phyloP scores from a whole-genome alignment of 75 land plant genomes.

The Pinus tabuliformis region DNA sequence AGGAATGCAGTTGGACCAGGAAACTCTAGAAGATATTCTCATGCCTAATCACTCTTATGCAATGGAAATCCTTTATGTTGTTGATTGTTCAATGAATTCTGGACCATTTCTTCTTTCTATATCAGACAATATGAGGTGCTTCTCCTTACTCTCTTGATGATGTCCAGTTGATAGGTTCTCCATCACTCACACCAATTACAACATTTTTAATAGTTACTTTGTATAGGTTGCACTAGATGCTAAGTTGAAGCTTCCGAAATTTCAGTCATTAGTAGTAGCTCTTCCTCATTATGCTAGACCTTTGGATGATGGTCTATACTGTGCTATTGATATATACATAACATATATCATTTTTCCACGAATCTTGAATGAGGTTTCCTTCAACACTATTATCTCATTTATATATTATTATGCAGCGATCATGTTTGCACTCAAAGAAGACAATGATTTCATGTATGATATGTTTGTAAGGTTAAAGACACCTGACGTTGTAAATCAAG shows the following conservation, averaged over 20 bases:
- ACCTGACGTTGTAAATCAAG: too few relatives aligned
- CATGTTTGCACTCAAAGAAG: too few relatives aligned
- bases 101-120: slow-evolving; percentile 62
- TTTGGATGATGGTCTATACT: slow-evolving; percentile 83
- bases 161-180: slow-evolving; percentile 42
- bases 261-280: slow-evolving; percentile 74
- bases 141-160: slow-evolving; percentile 48
- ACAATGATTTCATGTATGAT: too few relatives aligned
- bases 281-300: slow-evolving; percentile 90
- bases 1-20: slow-evolving; percentile 87
- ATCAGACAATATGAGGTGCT: slow-evolving; percentile 41
- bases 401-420: too few relatives aligned
- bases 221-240: slow-evolving; percentile 94
- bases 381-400: too few relatives aligned
- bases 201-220: slow-evolving; percentile 89
- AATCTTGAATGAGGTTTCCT: too few relatives aligned
- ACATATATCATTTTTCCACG: too few relatives aligned
- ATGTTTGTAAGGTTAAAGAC: too few relatives aligned
- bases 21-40: slow-evolving; percentile 80
- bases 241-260: slow-evolving; percentile 77
- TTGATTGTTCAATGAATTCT: slow-evolving; percentile 80
- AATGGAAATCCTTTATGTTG: slow-evolving; percentile 75
- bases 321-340: slow-evolving; percentile 91
- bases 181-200: slow-evolving; percentile 64
- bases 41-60: slow-evolving; percentile 81